Evolutionary conservation across 495 filamentous ascomycete genomes (phyloP), one percentile per base, ranked within the genome.

Genomic region (Amniculicola lignicola): DNA sequence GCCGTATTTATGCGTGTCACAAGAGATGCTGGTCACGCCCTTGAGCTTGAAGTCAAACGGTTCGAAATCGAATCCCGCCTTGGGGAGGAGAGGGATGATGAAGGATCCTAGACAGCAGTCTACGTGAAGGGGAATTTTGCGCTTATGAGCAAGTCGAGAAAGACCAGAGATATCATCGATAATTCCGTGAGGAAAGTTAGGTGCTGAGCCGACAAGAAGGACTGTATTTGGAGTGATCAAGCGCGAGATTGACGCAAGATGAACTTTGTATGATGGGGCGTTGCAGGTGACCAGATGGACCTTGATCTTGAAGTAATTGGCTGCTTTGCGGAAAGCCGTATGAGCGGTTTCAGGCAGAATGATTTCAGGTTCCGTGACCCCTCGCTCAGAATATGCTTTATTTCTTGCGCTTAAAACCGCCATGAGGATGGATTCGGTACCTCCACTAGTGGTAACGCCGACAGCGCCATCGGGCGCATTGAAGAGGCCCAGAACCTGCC

Each of bases 1-100:
- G 21, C 93, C 93, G 69, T 99, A 98, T 70, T 98, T 98, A 75
- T 98, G 93, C 24, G 93, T 99, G 68, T 99, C 93, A 66, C 92
- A 95, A 62, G 81, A 86, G 70, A 99, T 96, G 67, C 83, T 88
- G 4, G 94, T 96, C 49, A 99, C 94, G 66, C 93, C 93, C 50
- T 86, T 87, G 51, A 93, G 81, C 28, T 85, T 82, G 82, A 99
- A 99, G 72, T 99, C 94, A 67, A 96, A 97, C 14, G 81, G 85
- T 56, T 83, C 81, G 22, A 85, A 79, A 45, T 89, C 86, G 71
- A 95, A 96, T 29, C 93, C 94, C 18, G 93, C 91, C 63, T 86
- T 86, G 59, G 87, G 82, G 49, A 99, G 87, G 74, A 92, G 89
- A 11, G 94, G 89, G 41, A 97, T 78, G 25, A 97, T 74, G 77